These are phyloP conservation scores for Coniochaeta ligniaria DNA, from an alignment of 2,329 filamentous ascomycete species.

Conservation along the genomic window DNA sequence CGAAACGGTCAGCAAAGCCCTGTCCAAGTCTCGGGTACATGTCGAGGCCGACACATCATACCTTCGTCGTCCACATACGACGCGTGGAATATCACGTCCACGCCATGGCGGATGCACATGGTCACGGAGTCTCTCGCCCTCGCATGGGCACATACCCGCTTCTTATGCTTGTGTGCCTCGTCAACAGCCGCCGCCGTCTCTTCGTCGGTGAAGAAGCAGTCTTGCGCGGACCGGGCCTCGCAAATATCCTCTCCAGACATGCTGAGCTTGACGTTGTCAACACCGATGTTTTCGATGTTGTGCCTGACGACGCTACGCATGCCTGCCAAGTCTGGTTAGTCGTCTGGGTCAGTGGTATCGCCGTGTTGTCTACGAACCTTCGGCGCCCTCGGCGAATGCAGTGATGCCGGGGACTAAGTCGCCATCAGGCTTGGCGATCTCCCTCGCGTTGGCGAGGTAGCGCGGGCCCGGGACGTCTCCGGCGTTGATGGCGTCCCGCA, in stretches of 20 bases:
- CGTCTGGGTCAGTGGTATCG: not conserved
- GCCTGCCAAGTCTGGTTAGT: slow-evolving; percentile 5
- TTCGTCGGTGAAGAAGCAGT: slow-evolving; percentile 36
- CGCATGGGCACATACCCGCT: slow-evolving; percentile 34
- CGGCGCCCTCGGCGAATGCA: slow-evolving; percentile 25
- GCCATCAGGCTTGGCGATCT: slow-evolving; percentile 36
- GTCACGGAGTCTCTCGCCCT: slow-evolving; percentile 34
- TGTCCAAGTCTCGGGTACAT: not conserved
- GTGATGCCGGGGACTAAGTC: slow-evolving; percentile 31
- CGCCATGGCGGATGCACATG: slow-evolving; percentile 33
- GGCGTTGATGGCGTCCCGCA: slow-evolving; percentile 39
- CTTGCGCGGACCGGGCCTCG: slow-evolving; percentile 25
- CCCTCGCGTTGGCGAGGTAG: slow-evolving; percentile 38
- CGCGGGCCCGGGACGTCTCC: slow-evolving; percentile 39
- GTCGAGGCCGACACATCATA: not conserved
- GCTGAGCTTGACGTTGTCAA: slow-evolving; percentile 35
- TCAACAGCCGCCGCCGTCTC: slow-evolving; percentile 40
- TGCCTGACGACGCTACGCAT: slow-evolving; percentile 30
- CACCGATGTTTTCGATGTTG: slow-evolving; percentile 25
- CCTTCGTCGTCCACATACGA: slow-evolving; percentile 34
- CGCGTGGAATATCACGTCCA: slow-evolving; percentile 40
- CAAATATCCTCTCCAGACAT: slow-evolving; percentile 27
- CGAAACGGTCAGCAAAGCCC: not conserved
- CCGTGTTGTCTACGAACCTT: slow-evolving; percentile 7
- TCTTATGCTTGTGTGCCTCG: slow-evolving; percentile 32